Base-by-base conservation (phyloP, 2,329 filamentous ascomycete genomes). In the Tolypocladium amazonense region DNA sequence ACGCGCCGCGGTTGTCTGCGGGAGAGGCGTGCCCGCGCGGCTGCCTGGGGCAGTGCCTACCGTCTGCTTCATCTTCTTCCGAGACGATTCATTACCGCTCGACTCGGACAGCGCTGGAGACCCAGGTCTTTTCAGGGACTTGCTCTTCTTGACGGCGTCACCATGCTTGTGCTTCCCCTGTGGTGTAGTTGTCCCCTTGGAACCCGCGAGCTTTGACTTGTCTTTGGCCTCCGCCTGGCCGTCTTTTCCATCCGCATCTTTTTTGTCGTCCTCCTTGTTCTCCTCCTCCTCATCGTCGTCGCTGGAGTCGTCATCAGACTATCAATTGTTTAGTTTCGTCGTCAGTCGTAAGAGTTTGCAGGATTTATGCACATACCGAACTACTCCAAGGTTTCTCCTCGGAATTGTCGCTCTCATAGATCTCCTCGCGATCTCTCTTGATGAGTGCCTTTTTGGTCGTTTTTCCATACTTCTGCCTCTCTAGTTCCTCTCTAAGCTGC, bases 91-190 rank as follows among this genome's bases (percentile, higher is more conserved):
- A 66, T 92, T 95, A 58, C 91, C 93, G 71, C 91, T 96, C 12
- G 91, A 91, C 71, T 97, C 93, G 2, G 92, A 97, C 38, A 89
- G 81, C 64, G 92, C 88, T 3, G 92, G 91, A 20, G 92, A 96
- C 23, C 92, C 91, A 38, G 90, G 83, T 37, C 93, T 87, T 76
- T 97, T 97, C 58, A 93, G 82, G 38, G 79, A 81, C 68, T 85
- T 86, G 66, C 74, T 73, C 70, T 84, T 84, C 72, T 83, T 84
- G 0, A 61, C 57, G 8, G 58, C 30, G 18, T 71, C 65, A 30
- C 72, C 71, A 14, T 73, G 67, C 59, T 76, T 76, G 58, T 75
- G 77, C 68, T 81, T 83, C 57, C 76, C 76, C 37, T 78, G 72
- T 0, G 81, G 77, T 3, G 81, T 81, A 15, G 74, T 89, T 43